Percentiles rank a stretch among this genome's conserved stretches.
These are phyloP conservation scores for Chimonanthus praecox DNA, from an alignment of 164 flowering plant species.

Conservation along the genomic window DNA sequence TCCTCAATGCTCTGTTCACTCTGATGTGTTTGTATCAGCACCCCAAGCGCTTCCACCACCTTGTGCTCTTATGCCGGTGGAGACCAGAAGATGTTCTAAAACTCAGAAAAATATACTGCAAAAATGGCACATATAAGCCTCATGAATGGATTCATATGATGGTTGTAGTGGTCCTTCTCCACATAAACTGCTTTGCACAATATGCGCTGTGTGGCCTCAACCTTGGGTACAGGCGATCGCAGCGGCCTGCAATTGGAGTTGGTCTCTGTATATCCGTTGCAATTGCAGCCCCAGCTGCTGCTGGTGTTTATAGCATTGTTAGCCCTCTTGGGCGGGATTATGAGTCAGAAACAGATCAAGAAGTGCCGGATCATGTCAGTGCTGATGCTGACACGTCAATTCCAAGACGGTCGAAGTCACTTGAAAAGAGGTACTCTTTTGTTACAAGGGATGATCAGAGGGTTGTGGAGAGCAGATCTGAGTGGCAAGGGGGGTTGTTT, in stretches of 20 bases:
- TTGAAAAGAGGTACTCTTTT: slow-evolving; percentile 72
- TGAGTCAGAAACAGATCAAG: slow-evolving; percentile 45
- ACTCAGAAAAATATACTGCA: slow-evolving; percentile 81
- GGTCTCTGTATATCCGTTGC: slow-evolving; percentile 67
- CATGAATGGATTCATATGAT: slow-evolving; percentile 91
- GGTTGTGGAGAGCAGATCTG: slow-evolving; percentile 41
- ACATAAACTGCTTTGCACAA: slow-evolving; percentile 80
- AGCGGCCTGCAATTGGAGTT: slow-evolving; percentile 76
- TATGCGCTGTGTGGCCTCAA: slow-evolving; percentile 81
- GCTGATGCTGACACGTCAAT: slow-evolving; percentile 8
- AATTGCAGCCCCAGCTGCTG: slow-evolving; percentile 71
- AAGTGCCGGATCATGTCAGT: slow-evolving; percentile 33
- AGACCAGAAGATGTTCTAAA: slow-evolving; percentile 49
- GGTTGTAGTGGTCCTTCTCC: slow-evolving; percentile 67
- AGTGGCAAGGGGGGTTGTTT: slow-evolving; percentile 79
- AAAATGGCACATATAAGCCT: slow-evolving; percentile 82
- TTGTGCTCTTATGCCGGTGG: slow-evolving; percentile 70
- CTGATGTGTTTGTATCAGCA: slow-evolving; percentile 92
- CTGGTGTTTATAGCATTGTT: slow-evolving; percentile 58
- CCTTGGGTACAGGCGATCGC: slow-evolving; percentile 66
- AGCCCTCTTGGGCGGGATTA: slow-evolving; percentile 89
- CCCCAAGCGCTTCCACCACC: slow-evolving; percentile 73
- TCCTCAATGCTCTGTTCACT: slow-evolving; percentile 85
- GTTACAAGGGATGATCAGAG: slow-evolving; percentile 39
- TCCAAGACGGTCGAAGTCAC: slow-evolving; percentile 23